phyloP scores from a whole-genome alignment of 2,329 filamentous ascomycete genomes.

The Penicillium fuscoglaucum region DNA sequence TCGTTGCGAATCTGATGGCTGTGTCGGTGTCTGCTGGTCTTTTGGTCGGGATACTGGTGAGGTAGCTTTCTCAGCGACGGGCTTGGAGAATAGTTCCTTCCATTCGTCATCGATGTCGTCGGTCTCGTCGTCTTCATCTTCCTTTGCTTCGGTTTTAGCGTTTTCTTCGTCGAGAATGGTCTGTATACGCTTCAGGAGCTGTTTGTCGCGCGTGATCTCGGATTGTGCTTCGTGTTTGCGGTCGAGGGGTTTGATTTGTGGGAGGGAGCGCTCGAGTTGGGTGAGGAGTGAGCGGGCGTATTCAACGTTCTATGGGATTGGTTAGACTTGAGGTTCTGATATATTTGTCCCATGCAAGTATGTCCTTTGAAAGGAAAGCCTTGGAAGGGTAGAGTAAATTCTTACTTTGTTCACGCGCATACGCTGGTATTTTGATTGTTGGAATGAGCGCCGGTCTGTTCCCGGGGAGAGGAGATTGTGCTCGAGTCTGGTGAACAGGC shows the following conservation, averaged over 20 bases:
- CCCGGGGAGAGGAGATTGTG: conserved; percentile 44
- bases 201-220: conserved; percentile 42
- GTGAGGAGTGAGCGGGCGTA: conserved; percentile 46
- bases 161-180: conserved; percentile 36
- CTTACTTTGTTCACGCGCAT: conserved; percentile 43
- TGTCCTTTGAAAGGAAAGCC: not conserved
- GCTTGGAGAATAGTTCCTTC: conserved; percentile 32
- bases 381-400: not conserved
- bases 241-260: conserved; percentile 41
- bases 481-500: conserved; percentile 46
- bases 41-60: not conserved
- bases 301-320: conserved; percentile 42
- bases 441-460: conserved; percentile 40
- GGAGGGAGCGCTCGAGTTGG: conserved; percentile 43
- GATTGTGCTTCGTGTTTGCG: conserved; percentile 42
- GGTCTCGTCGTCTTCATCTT: conserved; percentile 17
- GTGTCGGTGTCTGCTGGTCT: not conserved
- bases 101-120: conserved; percentile 25
- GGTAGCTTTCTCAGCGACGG: conserved; percentile 16
- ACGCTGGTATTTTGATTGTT: conserved; percentile 45
- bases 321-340: not conserved
- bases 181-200: conserved; percentile 36
- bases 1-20: not conserved
- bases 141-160: conserved; percentile 20
- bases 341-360: not conserved